These are phyloP conservation scores for Helicostylum pulchrum DNA, from an alignment of 192 early-diverging fungal genomes.

Conservation along the genomic window DNA sequence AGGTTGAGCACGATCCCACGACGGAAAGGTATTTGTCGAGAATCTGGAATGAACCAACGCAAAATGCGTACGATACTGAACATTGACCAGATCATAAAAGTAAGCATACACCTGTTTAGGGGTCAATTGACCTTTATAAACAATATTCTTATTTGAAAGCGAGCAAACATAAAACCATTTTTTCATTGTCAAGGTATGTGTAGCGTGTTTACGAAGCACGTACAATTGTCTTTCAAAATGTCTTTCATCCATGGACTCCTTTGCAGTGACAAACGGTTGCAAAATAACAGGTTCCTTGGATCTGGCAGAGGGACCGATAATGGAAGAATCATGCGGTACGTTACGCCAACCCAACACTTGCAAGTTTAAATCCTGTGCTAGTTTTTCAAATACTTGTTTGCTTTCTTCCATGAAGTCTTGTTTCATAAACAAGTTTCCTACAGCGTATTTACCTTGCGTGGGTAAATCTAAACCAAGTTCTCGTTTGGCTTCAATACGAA, in stretches of 20 bases:
- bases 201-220: slow-evolving; percentile 85
- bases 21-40: slow-evolving; percentile 99
- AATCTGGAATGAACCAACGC: slow-evolving; percentile 97
- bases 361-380: slow-evolving; percentile 73
- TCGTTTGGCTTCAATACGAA: slow-evolving; percentile 59
- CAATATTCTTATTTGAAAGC: slow-evolving; percentile 86
- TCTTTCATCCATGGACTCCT: slow-evolving; percentile 43
- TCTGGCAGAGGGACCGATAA: slow-evolving; percentile 85
- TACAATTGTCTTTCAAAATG: slow-evolving; percentile 86
- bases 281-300: slow-evolving; percentile 89
- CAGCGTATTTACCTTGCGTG: slow-evolving; percentile 82
- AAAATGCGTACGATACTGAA: slow-evolving; percentile 85
- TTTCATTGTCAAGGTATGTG: slow-evolving; percentile 76
- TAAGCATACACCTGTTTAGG: slow-evolving; percentile 94
- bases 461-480: slow-evolving; percentile 68
- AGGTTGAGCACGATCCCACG: slow-evolving; percentile 98
- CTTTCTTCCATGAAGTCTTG: slow-evolving; percentile 68
- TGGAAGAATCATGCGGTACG: slow-evolving; percentile 81
- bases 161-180: slow-evolving; percentile 99
- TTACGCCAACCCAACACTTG: slow-evolving; percentile 83
- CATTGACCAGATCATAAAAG: slow-evolving; percentile 86
- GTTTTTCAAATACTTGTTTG: slow-evolving; percentile 73
- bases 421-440: slow-evolving; percentile 93
- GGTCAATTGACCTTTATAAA: slow-evolving; percentile 96
- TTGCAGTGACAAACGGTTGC: slow-evolving; percentile 85